Percentiles rank a stretch among this genome's conserved stretches.
Evolutionary conservation across 108 stramenopile species (phyloP).

Genomic region (Cyclostephanos invisitatus): DNA sequence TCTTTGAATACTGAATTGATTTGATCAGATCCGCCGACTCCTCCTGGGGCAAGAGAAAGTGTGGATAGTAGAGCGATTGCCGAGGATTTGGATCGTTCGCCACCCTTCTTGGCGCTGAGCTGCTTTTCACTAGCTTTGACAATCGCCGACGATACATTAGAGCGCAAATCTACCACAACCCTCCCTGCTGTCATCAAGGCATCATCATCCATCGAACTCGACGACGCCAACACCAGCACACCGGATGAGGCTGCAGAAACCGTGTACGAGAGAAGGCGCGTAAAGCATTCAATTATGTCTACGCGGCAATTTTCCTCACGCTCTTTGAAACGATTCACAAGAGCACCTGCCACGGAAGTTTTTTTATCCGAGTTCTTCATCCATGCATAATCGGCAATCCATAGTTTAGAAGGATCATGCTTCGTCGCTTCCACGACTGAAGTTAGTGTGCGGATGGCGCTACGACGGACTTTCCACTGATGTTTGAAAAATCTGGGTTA

Average conservation of each 20-base stretch:
- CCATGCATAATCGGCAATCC: slow-evolving; percentile 63
- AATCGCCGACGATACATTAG: slow-evolving; percentile 62
- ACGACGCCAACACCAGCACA: slow-evolving; percentile 42
- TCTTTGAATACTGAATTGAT: slow-evolving; percentile 70
- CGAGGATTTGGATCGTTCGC: slow-evolving; percentile 79
- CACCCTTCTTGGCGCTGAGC: slow-evolving; percentile 80
- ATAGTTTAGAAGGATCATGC: slow-evolving; percentile 73
- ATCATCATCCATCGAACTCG: slow-evolving; percentile 49
- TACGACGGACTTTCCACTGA: slow-evolving; percentile 93
- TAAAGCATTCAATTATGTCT: slow-evolving; percentile 89
- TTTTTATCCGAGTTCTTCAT: slow-evolving; percentile 54
- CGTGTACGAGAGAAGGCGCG: slow-evolving; percentile 76
- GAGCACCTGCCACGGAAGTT: slow-evolving; percentile 67
- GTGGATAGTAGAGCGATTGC: slow-evolving; percentile 71
- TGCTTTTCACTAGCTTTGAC: slow-evolving; percentile 80
- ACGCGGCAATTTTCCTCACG: slow-evolving; percentile 98
- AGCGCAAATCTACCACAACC: slow-evolving; percentile 64
- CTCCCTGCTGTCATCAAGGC: slow-evolving; percentile 28
- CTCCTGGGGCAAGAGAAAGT: slow-evolving; percentile 74
- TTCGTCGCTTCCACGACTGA: slow-evolving; percentile 69
- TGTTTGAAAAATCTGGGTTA: not conserved
- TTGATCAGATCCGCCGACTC: slow-evolving; percentile 71
- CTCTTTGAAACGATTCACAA: slow-evolving; percentile 93
- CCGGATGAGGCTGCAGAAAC: slow-evolving; percentile 50
- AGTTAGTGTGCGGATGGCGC: slow-evolving; percentile 78